Evolutionary conservation across 371 early-diverging fungal species (phyloP).

Genomic region (Mucor plumbeus): DNA sequence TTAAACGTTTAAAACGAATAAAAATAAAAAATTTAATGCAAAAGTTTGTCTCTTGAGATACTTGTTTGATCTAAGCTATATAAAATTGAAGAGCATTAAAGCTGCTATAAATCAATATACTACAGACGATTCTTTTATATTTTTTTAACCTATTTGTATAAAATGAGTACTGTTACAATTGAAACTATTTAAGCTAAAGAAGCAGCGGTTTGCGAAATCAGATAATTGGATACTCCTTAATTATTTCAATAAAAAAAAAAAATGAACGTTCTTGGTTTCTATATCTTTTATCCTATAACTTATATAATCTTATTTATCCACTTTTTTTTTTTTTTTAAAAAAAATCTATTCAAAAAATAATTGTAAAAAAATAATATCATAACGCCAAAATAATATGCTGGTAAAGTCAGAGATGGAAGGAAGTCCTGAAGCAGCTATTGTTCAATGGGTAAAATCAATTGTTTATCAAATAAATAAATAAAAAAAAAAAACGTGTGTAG

Average conservation of each 20-base stretch:
- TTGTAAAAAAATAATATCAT: neutral
- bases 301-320: neutral
- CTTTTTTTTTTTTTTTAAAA: no score
- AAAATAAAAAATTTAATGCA: no score
- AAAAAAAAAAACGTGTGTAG: neutral
- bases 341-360: no score
- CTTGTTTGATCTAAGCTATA: no score
- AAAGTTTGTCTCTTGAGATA: no score
- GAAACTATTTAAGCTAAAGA: no score
- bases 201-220: neutral
- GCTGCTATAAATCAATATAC: no score
- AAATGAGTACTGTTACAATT: no score
- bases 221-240: neutral
- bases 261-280: neutral
- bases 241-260: neutral
- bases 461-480: neutral
- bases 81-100: no score
- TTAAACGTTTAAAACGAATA: no score
- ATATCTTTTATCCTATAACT: neutral
- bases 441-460: slow-evolving; percentile 45
- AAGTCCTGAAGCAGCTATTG: slow-evolving; percentile 38
- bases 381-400: slow-evolving; percentile 23
- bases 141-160: no score
- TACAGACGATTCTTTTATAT: no score
- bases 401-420: slow-evolving; percentile 27